A percentile compares a stretch with the other conserved stretches of the same genome.
These are phyloP conservation scores for Candolleomyces aberdarensis DNA, from an alignment of 768 basidiomycete genomes.

Conservation along the genomic window DNA sequence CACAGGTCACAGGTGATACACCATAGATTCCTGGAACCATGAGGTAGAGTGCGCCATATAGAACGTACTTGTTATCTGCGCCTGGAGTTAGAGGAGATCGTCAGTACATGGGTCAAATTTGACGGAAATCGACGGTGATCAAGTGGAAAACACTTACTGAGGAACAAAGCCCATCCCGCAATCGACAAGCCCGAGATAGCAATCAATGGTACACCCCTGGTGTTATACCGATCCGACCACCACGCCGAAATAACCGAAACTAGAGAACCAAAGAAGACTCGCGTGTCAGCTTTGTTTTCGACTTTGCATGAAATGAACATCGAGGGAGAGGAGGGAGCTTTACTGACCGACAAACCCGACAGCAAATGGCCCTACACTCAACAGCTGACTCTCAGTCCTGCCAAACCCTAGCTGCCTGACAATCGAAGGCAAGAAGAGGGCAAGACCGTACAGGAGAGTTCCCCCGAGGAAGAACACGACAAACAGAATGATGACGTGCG, in stretches of 20 bases:
- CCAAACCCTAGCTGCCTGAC: constrained; percentile 35
- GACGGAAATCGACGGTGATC: neutral
- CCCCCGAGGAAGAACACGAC: constrained; percentile 34
- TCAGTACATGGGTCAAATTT: neutral
- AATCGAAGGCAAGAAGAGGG: constrained; percentile 34
- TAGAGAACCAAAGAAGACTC: constrained; percentile 1
- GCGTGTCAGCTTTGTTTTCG: neutral
- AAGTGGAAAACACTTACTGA: constrained; percentile 18
- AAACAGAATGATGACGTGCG: constrained; percentile 32
- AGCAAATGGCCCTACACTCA: constrained; percentile 37
- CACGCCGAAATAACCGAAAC: constrained; percentile 24
- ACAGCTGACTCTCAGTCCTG: constrained; percentile 27
- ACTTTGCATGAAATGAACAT: neutral
- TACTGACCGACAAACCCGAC: constrained; percentile 31
- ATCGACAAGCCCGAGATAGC: constrained; percentile 20
- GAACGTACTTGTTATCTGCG: neutral
- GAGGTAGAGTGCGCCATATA: constrained; percentile 32
- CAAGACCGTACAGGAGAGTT: constrained; percentile 32
- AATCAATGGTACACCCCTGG: constrained; percentile 22
- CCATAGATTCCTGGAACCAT: constrained; percentile 34
- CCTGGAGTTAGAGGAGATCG: neutral
- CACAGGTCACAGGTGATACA: constrained; percentile 23
- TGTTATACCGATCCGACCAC: constrained; percentile 23
- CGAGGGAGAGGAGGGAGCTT: neutral
- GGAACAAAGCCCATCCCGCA: constrained; percentile 28